Evolutionary conservation across 768 basidiomycete genomes (phyloP), one percentile per base, ranked within the genome.

Genomic region (Trametes meyenii): DNA sequence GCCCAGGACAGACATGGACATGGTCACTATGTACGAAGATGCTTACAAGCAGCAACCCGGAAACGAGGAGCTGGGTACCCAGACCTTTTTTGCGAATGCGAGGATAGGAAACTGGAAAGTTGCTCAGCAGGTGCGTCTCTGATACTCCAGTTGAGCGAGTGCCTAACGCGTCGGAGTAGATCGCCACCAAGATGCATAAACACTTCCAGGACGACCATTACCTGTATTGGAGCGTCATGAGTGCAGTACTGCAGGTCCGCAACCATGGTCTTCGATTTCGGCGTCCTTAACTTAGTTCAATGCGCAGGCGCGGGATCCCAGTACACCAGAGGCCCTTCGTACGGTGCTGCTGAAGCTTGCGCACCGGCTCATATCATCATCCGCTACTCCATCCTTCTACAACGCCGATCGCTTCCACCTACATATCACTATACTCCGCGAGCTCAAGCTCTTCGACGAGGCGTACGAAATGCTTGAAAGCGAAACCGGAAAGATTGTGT

Each of bases 1-100:
- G 5, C 23, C 4, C 36, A 13, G 16, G 17, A 13, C 50, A 85
- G 92, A 90, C 74, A 83, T 84, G 61, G 92, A 94, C 73, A 86
- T 89, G 78, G 83, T 92, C 44, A 79, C 79, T 10, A 92, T 94
- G 88, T 94, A 89, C 68, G 93, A 94, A 63, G 87, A 91, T 50
- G 92, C 92, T 1, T 93, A 83, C 77, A 92, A 89, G 73, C 85
- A 87, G 63, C 85, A 90, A 60, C 92, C 92, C 19, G 68, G 74
- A 5, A 93, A 92, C 69, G 93, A 94, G 70, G 92, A 94, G 62
- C 84, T 93, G 10, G 92, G 88, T 21, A 82, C 83, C 23, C 92
- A 94, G 71, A 87, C 89, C 0, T 94, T 94, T 77, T 90, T 92
- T 70, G 91, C 92, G 19, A 90, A 93, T 69, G 84, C 89, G 36